Evolutionary conservation across 2,329 filamentous ascomycete genomes (phyloP).

Genomic region (Ploettnerulaceae sp.): DNA sequence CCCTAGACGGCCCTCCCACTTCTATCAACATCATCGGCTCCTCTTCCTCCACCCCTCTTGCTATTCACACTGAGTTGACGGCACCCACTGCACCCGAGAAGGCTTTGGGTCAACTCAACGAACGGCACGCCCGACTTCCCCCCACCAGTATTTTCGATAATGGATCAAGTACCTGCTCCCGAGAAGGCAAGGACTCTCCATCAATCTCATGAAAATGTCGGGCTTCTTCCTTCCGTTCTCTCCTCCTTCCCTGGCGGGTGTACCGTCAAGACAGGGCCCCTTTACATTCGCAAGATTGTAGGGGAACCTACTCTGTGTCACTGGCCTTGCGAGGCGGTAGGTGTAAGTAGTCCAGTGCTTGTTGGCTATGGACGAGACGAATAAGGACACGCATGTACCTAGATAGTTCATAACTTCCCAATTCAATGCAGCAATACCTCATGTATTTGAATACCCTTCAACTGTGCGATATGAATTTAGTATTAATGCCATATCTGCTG

Average conservation of each 20-base stretch:
- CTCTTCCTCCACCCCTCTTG: neutral
- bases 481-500: too few relatives aligned
- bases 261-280: neutral
- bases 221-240: neutral
- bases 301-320: neutral
- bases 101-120: neutral
- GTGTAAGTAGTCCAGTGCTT: neutral
- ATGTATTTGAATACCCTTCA: too few relatives aligned
- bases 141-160: neutral
- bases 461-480: too few relatives aligned
- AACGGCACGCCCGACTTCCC: neutral
- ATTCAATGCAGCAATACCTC: too few relatives aligned
- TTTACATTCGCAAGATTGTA: neutral
- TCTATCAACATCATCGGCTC: neutral
- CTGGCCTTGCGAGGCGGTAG: neutral
- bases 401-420: too few relatives aligned
- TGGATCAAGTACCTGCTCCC: neutral
- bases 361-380: too few relatives aligned
- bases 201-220: neutral
- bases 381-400: too few relatives aligned
- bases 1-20: slow-evolving; percentile 2
- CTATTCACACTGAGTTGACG: neutral
- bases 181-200: neutral
- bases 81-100: neutral
- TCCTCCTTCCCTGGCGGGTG: neutral